Evolutionary conservation across 441 rosid species (phyloP).

Genomic region (Syzygium syzygioides): DNA sequence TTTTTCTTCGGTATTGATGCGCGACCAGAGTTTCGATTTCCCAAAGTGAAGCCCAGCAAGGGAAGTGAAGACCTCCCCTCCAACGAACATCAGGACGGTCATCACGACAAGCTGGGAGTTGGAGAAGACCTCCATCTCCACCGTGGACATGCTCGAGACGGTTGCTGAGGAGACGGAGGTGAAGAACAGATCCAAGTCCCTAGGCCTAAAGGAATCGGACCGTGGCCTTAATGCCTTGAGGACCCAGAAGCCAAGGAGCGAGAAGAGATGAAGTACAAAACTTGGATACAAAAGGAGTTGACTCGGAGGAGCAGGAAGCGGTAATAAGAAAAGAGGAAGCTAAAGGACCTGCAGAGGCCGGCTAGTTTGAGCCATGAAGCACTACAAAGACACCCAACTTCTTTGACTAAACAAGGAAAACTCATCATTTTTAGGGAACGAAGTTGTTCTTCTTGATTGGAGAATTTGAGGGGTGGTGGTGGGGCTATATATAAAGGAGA

Average conservation of each 20-base stretch:
- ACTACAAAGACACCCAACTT: background rate
- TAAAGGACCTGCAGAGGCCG: background rate
- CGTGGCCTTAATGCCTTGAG: slow-evolving; percentile 29
- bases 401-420: background rate
- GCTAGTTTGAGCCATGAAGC: background rate
- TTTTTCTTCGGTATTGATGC: no score
- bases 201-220: slow-evolving; percentile 13
- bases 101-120: slow-evolving; percentile 45
- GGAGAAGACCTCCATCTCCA: slow-evolving; percentile 72
- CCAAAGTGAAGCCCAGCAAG: slow-evolving; percentile 17
- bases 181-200: slow-evolving; percentile 48
- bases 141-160: slow-evolving; percentile 61
- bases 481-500: background rate
- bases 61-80: slow-evolving; percentile 49
- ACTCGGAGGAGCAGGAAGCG: background rate
- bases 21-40: background rate
- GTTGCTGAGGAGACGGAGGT: slow-evolving; percentile 64
- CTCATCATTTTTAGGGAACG: background rate
- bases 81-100: slow-evolving; percentile 46
- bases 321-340: background rate
- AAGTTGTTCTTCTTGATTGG: background rate
- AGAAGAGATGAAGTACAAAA: slow-evolving; percentile 23
- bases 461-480: background rate
- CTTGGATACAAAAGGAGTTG: slow-evolving; percentile 19
- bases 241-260: slow-evolving; percentile 25